Base-by-base conservation (phyloP, 441 rosid genomes). In the Rhodomyrtus psidioides region DNA sequence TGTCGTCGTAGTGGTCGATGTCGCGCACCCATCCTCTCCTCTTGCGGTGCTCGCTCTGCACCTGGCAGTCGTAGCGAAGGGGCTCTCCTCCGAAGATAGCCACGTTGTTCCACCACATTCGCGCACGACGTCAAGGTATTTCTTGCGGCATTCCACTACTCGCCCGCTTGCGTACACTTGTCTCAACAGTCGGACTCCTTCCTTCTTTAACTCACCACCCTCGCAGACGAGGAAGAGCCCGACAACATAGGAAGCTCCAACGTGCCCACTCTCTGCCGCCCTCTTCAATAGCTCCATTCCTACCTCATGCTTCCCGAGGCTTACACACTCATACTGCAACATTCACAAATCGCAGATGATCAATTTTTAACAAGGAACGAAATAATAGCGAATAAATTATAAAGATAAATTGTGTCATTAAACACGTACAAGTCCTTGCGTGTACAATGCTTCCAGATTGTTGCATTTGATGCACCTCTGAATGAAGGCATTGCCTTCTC, bases 11-110 rank as follows among this genome's bases (percentile, higher is more conserved):
- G 6, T 70, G 5, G n/a, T 70, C 3, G 3, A 70, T 70, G 16
- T 70, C 1, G 15, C 81, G 24, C 0, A 0, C 9, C 51, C 51
- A 39, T 39, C 81, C 17, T 3, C 9, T 70, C 5, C 27, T 39
- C 0, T 70, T 39, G 51, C 0, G 6, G 0, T 39, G 6, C 9
- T 0, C 46, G 0, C 49, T 70, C 7, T 0, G 1, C 51, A 6
- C 24, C 0, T 0, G 1, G 0, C 81, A 39, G 0, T 39, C 51
- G 0, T 70, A 70, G 9, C 1, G 3, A 6, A 5, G 5, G 10
- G 51, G 27, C 51, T 39, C 27, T 23, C 27, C 5, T 12, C 16
- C 5, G 14, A 70, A 70, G 27, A 70, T 70, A 0, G 0, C 7
- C 4, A 6, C 0, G 0, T 70, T 70, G 46, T 70, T 21, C 51